Conservation (phyloP, 2,329 filamentous ascomycete species). For the Stemphylium vesicarium region DNA sequence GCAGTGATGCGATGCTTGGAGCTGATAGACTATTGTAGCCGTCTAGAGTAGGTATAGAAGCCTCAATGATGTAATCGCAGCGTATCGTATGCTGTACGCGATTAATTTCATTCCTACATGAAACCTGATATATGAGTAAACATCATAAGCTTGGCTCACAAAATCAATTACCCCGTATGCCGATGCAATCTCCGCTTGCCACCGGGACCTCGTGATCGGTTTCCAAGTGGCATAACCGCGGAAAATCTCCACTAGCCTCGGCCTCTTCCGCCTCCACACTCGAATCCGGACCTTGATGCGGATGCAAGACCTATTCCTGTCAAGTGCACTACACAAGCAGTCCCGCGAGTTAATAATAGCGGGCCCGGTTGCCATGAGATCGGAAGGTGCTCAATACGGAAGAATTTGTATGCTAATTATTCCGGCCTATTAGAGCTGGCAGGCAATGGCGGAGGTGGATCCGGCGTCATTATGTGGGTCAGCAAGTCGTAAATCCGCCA, state of each 20-base stretch:
- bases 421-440: neutral
- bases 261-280: too few relatives aligned
- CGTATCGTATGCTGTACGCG: too few relatives aligned
- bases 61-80: too few relatives aligned
- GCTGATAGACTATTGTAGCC: conserved; percentile 7
- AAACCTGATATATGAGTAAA: too few relatives aligned
- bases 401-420: conserved; percentile 6
- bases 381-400: conserved; percentile 4
- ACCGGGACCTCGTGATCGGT: too few relatives aligned
- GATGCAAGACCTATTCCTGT: conserved; percentile 1
- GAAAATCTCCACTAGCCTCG: too few relatives aligned
- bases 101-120: too few relatives aligned
- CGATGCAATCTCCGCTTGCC: too few relatives aligned
- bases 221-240: too few relatives aligned
- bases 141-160: too few relatives aligned
- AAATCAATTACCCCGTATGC: too few relatives aligned
- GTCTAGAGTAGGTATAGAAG: too few relatives aligned
- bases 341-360: neutral
- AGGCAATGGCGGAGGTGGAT: neutral
- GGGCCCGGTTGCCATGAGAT: neutral
- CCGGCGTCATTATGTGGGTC: neutral
- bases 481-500: neutral
- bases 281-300: neutral
- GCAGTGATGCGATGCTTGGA: neutral
- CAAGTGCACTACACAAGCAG: neutral